Conservation (phyloP, 306 rosid genomes). For the Carpinus fangiana region DNA sequence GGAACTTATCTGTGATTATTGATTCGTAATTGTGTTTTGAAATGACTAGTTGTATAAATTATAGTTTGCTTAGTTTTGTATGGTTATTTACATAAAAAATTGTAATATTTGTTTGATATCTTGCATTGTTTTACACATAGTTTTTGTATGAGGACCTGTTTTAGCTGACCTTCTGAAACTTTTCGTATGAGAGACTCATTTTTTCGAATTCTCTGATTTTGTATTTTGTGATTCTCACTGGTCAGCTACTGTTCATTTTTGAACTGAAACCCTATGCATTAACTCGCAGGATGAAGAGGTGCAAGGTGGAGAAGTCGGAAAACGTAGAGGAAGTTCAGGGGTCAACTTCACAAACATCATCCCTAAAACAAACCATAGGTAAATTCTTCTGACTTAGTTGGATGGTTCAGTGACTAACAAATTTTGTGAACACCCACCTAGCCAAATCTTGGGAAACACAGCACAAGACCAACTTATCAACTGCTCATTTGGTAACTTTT, state of each 20-base stretch:
- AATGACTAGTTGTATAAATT: too few species aligned
- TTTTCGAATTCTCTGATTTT: slow-evolving; percentile 3
- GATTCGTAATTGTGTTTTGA: too few species aligned
- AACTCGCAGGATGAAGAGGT: slow-evolving; percentile 55
- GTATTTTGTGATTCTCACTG: slow-evolving; percentile 18
- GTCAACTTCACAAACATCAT: slow-evolving; percentile 42
- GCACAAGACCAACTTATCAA: background rate
- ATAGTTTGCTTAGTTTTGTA: too few species aligned
- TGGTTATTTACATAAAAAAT: too few species aligned
- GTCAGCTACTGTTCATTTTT: slow-evolving; percentile 9
- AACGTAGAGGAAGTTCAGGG: slow-evolving; percentile 39
- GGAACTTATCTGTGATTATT: too few species aligned
- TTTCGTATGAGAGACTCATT: too few species aligned
- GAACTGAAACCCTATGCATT: slow-evolving; percentile 17
- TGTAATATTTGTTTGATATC: too few species aligned
- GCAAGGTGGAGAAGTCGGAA: slow-evolving; percentile 48
- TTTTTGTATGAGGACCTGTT: too few species aligned
- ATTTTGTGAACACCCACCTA: background rate
- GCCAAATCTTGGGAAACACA: background rate
- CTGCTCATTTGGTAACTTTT: background rate
- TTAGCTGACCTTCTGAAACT: too few species aligned
- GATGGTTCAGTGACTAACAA: background rate
- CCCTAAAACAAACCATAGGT: slow-evolving; percentile 41
- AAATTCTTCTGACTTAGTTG: slow-evolving; percentile 26
- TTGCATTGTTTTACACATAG: too few species aligned